phyloP scores from a whole-genome alignment of 2,329 filamentous ascomycete genomes.

The Exserohilum turcica region DNA sequence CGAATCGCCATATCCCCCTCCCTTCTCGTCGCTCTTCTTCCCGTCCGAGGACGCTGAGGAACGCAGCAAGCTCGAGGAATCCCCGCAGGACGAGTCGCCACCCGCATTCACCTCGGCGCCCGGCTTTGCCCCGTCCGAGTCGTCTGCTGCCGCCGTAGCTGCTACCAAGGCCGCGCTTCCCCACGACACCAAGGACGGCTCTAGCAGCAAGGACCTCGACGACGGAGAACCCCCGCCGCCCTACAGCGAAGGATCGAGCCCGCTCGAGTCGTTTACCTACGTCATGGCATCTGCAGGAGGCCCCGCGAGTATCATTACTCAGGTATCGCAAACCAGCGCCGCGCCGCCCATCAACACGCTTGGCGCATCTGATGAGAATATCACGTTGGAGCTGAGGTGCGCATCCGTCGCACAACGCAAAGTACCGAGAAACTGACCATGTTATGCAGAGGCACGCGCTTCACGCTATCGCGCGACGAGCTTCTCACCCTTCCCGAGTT shows the following conservation, averaged over 20 bases:
- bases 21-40: slow-evolving; percentile 69
- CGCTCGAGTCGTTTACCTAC: slow-evolving; percentile 90
- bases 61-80: slow-evolving; percentile 51
- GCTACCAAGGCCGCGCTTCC: slow-evolving; percentile 86
- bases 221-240: slow-evolving; percentile 94
- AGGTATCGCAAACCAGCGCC: slow-evolving; percentile 81
- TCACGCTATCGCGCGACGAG: slow-evolving; percentile 93
- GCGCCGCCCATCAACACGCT: slow-evolving; percentile 86
- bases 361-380: slow-evolving; percentile 89
- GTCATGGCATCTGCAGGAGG: slow-evolving; percentile 98
- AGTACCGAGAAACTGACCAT: slow-evolving; percentile 18
- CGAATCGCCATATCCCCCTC: slow-evolving; percentile 62
- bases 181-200: slow-evolving; percentile 76
- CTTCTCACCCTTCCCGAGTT: slow-evolving; percentile 95
- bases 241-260: slow-evolving; percentile 93
- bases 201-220: slow-evolving; percentile 71
- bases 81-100: slow-evolving; percentile 45
- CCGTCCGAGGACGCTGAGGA: slow-evolving; percentile 55
- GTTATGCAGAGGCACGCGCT: slow-evolving; percentile 79
- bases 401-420: slow-evolving; percentile 22
- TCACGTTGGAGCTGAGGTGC: slow-evolving; percentile 91
- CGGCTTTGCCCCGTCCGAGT: slow-evolving; percentile 57
- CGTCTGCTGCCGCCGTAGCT: slow-evolving; percentile 55
- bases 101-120: slow-evolving; percentile 60
- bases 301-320: slow-evolving; percentile 97